These are phyloP conservation scores for Vanilla planifolia DNA, from an alignment of 106 monocot genomes.

Conservation along the genomic window DNA sequence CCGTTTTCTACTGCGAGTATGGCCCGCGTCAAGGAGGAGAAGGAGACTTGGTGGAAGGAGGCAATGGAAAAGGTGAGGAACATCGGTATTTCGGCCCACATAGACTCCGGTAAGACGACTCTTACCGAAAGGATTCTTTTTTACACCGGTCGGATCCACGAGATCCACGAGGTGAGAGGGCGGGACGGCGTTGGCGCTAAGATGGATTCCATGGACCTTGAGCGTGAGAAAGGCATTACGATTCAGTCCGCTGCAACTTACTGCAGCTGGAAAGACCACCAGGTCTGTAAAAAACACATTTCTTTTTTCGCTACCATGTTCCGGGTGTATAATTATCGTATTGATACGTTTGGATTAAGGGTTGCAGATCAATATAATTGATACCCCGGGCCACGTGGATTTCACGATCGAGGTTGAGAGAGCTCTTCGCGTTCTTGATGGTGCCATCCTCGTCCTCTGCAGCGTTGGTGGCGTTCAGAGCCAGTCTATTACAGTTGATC, in stretches of 20 bases:
- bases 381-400: slow-evolving; percentile 96
- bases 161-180: slow-evolving; percentile 96
- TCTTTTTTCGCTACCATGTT: background rate
- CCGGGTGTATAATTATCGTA: background rate
- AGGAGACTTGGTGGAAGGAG: slow-evolving; percentile 80
- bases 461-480: slow-evolving; percentile 99
- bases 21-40: slow-evolving; percentile 49
- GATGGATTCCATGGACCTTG: slow-evolving; percentile 99
- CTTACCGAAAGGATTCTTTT: slow-evolving; percentile 87
- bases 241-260: slow-evolving; percentile 99
- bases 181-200: slow-evolving; percentile 94
- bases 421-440: slow-evolving; percentile 96
- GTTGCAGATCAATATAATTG: slow-evolving; percentile 93
- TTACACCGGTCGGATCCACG: slow-evolving; percentile 95
- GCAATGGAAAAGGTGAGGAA: slow-evolving; percentile 80
- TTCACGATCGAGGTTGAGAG: slow-evolving; percentile 99
- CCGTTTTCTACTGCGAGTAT: slow-evolving; percentile 28
- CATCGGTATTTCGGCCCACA: slow-evolving; percentile 97
- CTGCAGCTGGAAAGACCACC: slow-evolving; percentile 90
- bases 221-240: slow-evolving; percentile 98
- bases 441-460: slow-evolving; percentile 95
- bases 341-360: background rate
- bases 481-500: slow-evolving; percentile 97
- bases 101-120: slow-evolving; percentile 98
- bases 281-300: slow-evolving; percentile 27